These are phyloP conservation scores for Fusarium anguioides DNA, from an alignment of 2,329 filamentous ascomycete species.

Conservation along the genomic window DNA sequence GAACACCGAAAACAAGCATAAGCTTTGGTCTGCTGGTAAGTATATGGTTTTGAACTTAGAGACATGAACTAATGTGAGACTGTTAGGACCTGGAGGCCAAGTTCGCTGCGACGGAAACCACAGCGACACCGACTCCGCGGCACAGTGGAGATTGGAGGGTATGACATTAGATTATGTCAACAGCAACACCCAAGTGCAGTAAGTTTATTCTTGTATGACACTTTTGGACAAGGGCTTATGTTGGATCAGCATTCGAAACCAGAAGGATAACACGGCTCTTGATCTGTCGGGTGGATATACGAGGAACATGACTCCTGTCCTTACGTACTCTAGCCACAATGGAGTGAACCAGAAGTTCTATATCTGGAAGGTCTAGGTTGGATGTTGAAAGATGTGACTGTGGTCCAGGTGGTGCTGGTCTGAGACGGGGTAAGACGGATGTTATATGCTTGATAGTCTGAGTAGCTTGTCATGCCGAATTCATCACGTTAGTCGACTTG, in stretches of 20 bases:
- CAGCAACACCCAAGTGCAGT: background rate
- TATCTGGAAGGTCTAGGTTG: background rate
- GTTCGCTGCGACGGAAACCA: background rate
- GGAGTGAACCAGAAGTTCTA: background rate
- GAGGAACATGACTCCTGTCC: background rate
- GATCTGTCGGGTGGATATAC: background rate
- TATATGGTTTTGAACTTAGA: too few relatives aligned
- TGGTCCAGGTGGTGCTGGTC: too few relatives aligned
- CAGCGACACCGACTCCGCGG: background rate
- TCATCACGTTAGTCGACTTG: too few relatives aligned
- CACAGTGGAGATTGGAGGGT: background rate
- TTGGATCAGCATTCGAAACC: background rate
- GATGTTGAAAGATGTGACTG: too few relatives aligned
- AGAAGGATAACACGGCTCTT: background rate
- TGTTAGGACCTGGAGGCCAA: background rate
- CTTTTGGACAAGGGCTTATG: too few relatives aligned
- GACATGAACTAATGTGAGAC: too few relatives aligned
- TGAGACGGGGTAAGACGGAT: too few relatives aligned
- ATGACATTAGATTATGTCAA: rapidly evolving
- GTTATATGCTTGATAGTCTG: too few relatives aligned
- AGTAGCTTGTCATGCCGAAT: too few relatives aligned
- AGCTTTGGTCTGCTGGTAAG: background rate
- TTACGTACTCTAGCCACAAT: rapidly evolving
- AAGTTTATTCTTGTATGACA: background rate
- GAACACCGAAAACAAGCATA: background rate